These are phyloP conservation scores for Rubia balearica DNA, from an alignment of 305 asterid species.

Conservation along the genomic window DNA sequence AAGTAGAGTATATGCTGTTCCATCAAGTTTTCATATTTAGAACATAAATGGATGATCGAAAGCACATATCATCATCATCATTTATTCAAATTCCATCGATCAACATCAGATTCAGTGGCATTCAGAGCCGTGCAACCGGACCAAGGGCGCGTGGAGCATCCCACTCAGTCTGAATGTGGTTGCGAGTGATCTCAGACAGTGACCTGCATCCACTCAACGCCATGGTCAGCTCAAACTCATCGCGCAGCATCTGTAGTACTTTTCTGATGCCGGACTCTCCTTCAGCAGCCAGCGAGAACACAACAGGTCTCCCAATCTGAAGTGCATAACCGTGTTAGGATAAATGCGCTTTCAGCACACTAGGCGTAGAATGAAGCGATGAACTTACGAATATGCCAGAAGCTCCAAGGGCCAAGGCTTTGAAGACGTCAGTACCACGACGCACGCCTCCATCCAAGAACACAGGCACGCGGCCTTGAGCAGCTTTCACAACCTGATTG, in stretches of 20 bases:
- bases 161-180: slow-evolving; percentile 72
- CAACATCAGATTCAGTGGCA: slow-evolving; percentile 9
- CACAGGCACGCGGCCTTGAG: slow-evolving; percentile 84
- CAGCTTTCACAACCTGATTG: slow-evolving; percentile 81
- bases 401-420: slow-evolving; percentile 92
- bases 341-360: neutral
- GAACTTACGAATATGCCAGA: slow-evolving; percentile 81
- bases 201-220: slow-evolving; percentile 82
- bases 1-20: slow-evolving; percentile 3
- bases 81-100: slow-evolving; percentile 5
- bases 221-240: slow-evolving; percentile 89
- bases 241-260: slow-evolving; percentile 77
- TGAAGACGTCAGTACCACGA: slow-evolving; percentile 93
- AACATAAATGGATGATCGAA: slow-evolving; percentile 12
- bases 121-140: slow-evolving; percentile 50
- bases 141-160: slow-evolving; percentile 47
- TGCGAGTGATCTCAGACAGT: slow-evolving; percentile 64
- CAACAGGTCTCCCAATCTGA: slow-evolving; percentile 90
- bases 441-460: slow-evolving; percentile 93
- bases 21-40: slow-evolving; percentile 10
- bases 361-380: neutral
- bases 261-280: slow-evolving; percentile 83
- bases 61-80: slow-evolving; percentile 14
- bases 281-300: slow-evolving; percentile 77
- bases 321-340: neutral